Evolutionary conservation across 192 early-diverging fungal species (phyloP).

Genomic region (Coemansia sp.): DNA sequence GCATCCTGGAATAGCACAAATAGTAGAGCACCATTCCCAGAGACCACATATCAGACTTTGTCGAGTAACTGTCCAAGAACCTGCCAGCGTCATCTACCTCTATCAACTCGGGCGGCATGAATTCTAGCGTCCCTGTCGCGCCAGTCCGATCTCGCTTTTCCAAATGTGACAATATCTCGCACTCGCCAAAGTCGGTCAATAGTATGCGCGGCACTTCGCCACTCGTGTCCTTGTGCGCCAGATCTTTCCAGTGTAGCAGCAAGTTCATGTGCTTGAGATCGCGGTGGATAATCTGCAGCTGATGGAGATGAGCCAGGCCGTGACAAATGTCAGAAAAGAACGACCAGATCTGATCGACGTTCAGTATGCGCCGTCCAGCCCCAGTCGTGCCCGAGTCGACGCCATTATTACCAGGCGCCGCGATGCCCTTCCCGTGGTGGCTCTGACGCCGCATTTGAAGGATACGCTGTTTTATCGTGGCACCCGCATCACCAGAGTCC

Average conservation of each 20-base stretch:
- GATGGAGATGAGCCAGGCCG: slow-evolving; percentile 89
- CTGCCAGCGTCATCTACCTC: slow-evolving; percentile 64
- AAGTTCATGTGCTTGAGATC: slow-evolving; percentile 95
- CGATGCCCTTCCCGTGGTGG: slow-evolving; percentile 1
- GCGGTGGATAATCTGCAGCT: slow-evolving; percentile 86
- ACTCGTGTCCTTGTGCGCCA: slow-evolving; percentile 28
- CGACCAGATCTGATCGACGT: slow-evolving; percentile 75
- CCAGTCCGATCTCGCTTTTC: slow-evolving; percentile 82
- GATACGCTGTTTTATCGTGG: slow-evolving; percentile 36
- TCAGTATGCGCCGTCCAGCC: slow-evolving; percentile 43
- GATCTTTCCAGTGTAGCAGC: slow-evolving; percentile 72
- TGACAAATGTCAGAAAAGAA: slow-evolving; percentile 90
- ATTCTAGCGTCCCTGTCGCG: slow-evolving; percentile 93
- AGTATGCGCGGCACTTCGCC: slow-evolving; percentile 72
- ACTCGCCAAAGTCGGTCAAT: slow-evolving; percentile 98
- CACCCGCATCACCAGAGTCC: slow-evolving; percentile 6
- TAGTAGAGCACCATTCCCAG: slow-evolving; percentile 94
- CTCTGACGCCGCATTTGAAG: slow-evolving; percentile 34
- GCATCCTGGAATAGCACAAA: slow-evolving; percentile 83
- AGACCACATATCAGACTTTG: slow-evolving; percentile 93
- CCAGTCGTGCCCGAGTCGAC: neutral
- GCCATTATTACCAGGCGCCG: neutral
- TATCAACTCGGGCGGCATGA: slow-evolving; percentile 86
- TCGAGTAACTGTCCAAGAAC: slow-evolving; percentile 77
- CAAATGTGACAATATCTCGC: slow-evolving; percentile 78